Base-by-base conservation (phyloP, 495 filamentous ascomycete genomes). In the Annulohypoxylon moriforme region DNA sequence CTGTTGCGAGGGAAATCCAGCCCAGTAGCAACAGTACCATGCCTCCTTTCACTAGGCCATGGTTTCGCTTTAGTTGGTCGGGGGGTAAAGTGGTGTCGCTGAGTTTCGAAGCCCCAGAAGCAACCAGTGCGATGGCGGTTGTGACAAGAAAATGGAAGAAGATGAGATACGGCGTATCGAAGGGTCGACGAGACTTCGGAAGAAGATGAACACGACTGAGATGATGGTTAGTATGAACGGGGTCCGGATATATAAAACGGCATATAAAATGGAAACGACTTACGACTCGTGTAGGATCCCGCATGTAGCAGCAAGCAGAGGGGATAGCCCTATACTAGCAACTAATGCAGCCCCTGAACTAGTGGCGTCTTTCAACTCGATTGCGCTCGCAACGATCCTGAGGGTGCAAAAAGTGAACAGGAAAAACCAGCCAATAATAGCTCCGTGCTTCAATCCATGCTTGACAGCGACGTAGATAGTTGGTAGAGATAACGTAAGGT, bases 281-380 rank as follows among this genome's bases (percentile, higher is more conserved):
- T 63, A 84, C 83, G 80, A 75, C 71, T 84, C 81, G 49, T 82
- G 79, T 0, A 84, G 70, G 31, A 84, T 61, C 0, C 81, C 79
- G 67, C 71, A 72, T 4, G 67, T 50, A 0, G 76, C 78, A 18
- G 84, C 75, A n/a, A 85, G 72, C 6, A 85, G 70, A 14, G 83
- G 82, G 0, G 81, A 82, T 4, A 84, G 63, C 4, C 83, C 83
- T 42, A 85, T 78, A 36, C 78, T 81, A 1, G 75, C 74, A 13
- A 85, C 75, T 10, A 84, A 71, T 22, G 74, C 67, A 5, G 80
- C 81, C 10, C 72, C 74, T 7, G 72, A 44, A 22, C 64, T 76
- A 6, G 69, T 71, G n/a, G 73, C n/a, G 31, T 67, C 64, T 18
- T 75, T 61, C 1, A 82, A 55, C 20, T 76, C 72, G 13, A 84